A percentile compares a stretch with the other conserved stretches of the same genome.
phyloP scores from a whole-genome alignment of 306 rosid species.

The barrel medic (Medicago truncatula) region MtrunA17r5.0-ANR NC_053046.1:12600501-12601000 shows the following conservation, averaged over 20 bases:
- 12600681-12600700: slow-evolving; percentile 76
- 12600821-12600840: background rate
- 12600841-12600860: no score
- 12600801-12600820: background rate
- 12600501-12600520: slow-evolving; percentile 43
- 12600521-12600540: slow-evolving; percentile 35
- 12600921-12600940: no score
- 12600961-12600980: background rate
- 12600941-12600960: no score
- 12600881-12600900: no score
- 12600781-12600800: background rate
- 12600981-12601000: background rate
- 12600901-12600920: no score
- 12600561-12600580: slow-evolving; percentile 54
- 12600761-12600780: background rate
- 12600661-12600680: slow-evolving; percentile 47
- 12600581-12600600: slow-evolving; percentile 51
- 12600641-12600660: slow-evolving; percentile 35
- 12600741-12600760: slow-evolving; percentile 70
- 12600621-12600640: slow-evolving; percentile 47
- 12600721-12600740: slow-evolving; percentile 75
- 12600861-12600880: no score
- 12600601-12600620: slow-evolving; percentile 38
- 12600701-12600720: slow-evolving; percentile 63
- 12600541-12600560: slow-evolving; percentile 36